These are phyloP conservation scores for Fusarium udum DNA, from an alignment of 2,329 filamentous ascomycete genomes.

Conservation along the genomic window DNA sequence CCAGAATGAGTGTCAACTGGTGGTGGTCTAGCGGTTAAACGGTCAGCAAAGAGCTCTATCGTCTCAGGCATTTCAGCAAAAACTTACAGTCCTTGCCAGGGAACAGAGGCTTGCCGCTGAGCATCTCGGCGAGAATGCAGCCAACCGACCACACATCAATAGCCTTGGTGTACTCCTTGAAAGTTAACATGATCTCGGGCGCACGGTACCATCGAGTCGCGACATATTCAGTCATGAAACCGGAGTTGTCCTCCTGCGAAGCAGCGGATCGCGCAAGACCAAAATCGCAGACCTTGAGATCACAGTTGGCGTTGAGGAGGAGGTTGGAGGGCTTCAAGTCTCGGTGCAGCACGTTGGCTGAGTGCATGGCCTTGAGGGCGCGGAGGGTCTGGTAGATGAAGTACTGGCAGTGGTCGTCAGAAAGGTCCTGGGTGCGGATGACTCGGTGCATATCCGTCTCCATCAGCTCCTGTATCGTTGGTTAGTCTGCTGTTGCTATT, in stretches of 20 bases:
- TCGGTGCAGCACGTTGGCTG: slow-evolving; percentile 95
- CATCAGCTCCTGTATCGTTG: slow-evolving; percentile 81
- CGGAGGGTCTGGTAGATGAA: slow-evolving; percentile 99
- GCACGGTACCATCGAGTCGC: slow-evolving; percentile 99
- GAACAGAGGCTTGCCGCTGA: slow-evolving; percentile 97
- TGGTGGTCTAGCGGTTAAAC: slow-evolving; percentile 78
- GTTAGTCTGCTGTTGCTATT: slow-evolving; percentile 17
- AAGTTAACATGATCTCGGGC: slow-evolving; percentile 99
- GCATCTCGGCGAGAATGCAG: slow-evolving; percentile 97
- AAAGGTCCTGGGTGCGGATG: slow-evolving; percentile 97
- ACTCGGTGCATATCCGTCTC: slow-evolving; percentile 99
- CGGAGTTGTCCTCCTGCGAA: slow-evolving; percentile 98
- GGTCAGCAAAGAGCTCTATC: slow-evolving; percentile 6
- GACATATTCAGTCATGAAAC: slow-evolving; percentile 99
- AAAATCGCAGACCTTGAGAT: slow-evolving; percentile 99
- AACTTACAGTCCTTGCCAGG: slow-evolving; percentile 95
- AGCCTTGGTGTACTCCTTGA: slow-evolving; percentile 99
- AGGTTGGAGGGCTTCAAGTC: slow-evolving; percentile 98
- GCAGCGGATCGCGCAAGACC: slow-evolving; percentile 94
- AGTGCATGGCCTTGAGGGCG: slow-evolving; percentile 98
- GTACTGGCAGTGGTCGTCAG: slow-evolving; percentile 99
- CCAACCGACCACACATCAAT: slow-evolving; percentile 99
- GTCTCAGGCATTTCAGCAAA: not conserved
- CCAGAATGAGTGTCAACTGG: slow-evolving; percentile 94
- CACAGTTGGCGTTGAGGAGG: slow-evolving; percentile 97